A percentile compares a stretch with the other conserved stretches of the same genome.
These are phyloP conservation scores for Erythrophleum ivorense DNA, from an alignment of 331 rosid species.

Conservation along the genomic window DNA sequence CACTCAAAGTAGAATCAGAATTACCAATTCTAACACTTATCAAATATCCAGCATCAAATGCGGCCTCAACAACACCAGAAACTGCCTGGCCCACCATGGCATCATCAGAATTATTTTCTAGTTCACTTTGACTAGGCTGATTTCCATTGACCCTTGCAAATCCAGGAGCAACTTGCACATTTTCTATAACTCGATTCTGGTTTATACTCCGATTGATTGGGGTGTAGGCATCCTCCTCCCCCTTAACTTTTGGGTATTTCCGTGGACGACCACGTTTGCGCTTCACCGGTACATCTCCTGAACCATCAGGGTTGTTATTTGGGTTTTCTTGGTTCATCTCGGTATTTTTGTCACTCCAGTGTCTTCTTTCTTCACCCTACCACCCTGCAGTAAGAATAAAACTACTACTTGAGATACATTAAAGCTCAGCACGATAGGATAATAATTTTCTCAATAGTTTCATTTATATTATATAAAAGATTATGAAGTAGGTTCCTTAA, in stretches of 20 bases:
- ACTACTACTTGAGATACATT: conserved; percentile 13
- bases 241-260: conserved; percentile 66
- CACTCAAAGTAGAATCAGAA: conserved; percentile 71
- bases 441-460: conserved; percentile 21
- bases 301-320: conserved; percentile 56
- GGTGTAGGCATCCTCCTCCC: conserved; percentile 49
- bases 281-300: conserved; percentile 67
- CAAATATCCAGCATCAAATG: conserved; percentile 87
- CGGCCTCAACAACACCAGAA: conserved; percentile 80
- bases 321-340: conserved; percentile 66
- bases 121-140: conserved; percentile 33
- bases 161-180: conserved; percentile 55
- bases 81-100: conserved; percentile 69
- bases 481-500: neutral
- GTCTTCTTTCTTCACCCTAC: neutral
- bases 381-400: conserved; percentile 35
- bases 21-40: conserved; percentile 74
- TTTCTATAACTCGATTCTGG: conserved; percentile 44
- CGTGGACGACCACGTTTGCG: conserved; percentile 96
- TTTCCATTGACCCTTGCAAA: conserved; percentile 55
- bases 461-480: neutral
- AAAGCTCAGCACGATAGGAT: conserved; percentile 12
- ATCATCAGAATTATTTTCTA: conserved; percentile 26
- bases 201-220: conserved; percentile 44
- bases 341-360: conserved; percentile 24